Conservation (phyloP, 495 filamentous ascomycete genomes). For the Astrocystis sublimbata region DNA sequence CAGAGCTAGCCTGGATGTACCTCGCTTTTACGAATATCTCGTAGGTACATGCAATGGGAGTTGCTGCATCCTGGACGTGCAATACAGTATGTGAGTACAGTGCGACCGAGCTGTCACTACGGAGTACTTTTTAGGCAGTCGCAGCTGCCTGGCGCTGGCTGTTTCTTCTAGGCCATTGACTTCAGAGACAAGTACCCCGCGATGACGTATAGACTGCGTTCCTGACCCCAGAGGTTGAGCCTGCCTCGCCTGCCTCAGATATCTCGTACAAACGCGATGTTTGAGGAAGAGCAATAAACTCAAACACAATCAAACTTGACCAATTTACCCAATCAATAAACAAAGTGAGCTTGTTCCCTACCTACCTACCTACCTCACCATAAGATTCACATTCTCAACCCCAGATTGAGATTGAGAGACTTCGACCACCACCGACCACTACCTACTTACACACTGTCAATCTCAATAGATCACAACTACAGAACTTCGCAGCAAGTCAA, state of each 20-base stretch:
- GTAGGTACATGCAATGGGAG: too few species aligned
- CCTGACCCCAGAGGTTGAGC: not conserved
- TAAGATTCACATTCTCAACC: not conserved
- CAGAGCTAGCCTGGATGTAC: too few species aligned
- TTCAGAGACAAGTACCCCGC: not conserved
- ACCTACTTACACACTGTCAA: not conserved
- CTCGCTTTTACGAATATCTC: too few species aligned
- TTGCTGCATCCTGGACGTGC: too few species aligned
- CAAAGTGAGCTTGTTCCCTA: too few species aligned
- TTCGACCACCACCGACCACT: not conserved
- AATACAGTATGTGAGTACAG: too few species aligned
- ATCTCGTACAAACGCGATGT: not conserved
- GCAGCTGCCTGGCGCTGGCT: not conserved
- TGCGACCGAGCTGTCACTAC: not conserved
- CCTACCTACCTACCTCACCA: not conserved
- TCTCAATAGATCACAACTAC: not conserved
- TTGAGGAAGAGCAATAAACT: too few species aligned
- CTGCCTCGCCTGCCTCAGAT: conserved; percentile 5
- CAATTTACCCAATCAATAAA: too few species aligned
- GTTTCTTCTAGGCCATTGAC: not conserved
- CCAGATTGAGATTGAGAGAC: not conserved
- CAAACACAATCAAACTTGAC: too few species aligned
- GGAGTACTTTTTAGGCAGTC: too few species aligned
- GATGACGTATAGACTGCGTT: conserved; percentile 14
- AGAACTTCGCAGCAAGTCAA: not conserved